These are phyloP conservation scores for Fusarium odoratissimum DNA, from an alignment of 2,329 filamentous ascomycete genomes.

Conservation along the genomic window DNA sequence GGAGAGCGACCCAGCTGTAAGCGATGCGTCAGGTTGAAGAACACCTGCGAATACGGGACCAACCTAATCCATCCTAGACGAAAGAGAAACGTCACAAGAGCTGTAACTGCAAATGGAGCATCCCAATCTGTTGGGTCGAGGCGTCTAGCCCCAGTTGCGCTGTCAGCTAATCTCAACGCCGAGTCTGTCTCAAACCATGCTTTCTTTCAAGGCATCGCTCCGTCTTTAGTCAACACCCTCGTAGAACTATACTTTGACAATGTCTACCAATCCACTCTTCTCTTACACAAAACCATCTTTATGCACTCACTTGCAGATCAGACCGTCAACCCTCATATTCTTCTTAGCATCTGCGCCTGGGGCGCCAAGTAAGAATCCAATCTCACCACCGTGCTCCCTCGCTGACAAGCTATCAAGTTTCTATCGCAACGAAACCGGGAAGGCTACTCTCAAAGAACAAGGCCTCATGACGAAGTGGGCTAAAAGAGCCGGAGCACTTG, in stretches of 20 bases:
- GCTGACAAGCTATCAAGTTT: neutral
- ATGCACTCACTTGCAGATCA: neutral
- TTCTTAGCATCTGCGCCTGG: constrained; percentile 35
- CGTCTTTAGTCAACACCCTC: neutral
- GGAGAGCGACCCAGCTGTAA: constrained; percentile 34
- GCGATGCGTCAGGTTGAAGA: constrained; percentile 18
- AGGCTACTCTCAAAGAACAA: neutral
- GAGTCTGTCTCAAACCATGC: neutral
- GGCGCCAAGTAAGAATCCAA: constrained; percentile 32
- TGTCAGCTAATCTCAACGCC: rapidly evolving
- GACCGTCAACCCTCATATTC: neutral
- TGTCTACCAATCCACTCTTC: constrained; percentile 28
- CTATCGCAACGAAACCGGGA: neutral
- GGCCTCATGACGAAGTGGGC: constrained; percentile 24
- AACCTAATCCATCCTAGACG: too few species aligned
- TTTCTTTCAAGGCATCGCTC: neutral
- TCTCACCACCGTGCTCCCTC: rapidly evolving
- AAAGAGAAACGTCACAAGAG: neutral
- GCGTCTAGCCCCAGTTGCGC: neutral
- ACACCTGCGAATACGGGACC: constrained; percentile 1
- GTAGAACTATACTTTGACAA: constrained; percentile 31
- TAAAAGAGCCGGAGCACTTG: constrained; percentile 12
- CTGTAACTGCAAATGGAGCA: too few species aligned
- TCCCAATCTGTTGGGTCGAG: neutral
- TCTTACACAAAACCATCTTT: constrained; percentile 12